Base-by-base conservation (phyloP, 805 yeast genomes). In the Yarrowia osloensis region DNA sequence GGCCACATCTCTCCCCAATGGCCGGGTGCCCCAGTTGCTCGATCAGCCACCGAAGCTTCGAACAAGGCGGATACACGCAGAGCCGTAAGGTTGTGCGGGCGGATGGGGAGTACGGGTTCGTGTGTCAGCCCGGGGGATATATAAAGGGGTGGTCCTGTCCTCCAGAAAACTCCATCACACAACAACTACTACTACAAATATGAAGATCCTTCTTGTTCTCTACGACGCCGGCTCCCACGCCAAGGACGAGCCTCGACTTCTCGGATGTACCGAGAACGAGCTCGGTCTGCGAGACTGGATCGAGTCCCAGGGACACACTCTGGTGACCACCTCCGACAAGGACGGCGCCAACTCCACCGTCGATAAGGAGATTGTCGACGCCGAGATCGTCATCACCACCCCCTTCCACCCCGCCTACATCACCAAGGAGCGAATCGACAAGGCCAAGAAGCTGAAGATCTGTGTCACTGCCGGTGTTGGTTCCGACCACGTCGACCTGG, bases 351-450 rank as follows among this genome's bases (percentile, higher is more conserved):
- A 77, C 71, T 82, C 88, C 1, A 81, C 74, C 39, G 83, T 89
- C 59, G 95, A 89, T 76, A 80, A 82, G 73, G 81, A 88, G 70
- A 82, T 89, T 74, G 83, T 81, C 55, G 91, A 87, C 69, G 89
- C 93, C 4, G 95, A 89, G 72, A 81, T 89, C 62, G 84, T 89
- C 73, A 89, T 90, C 77, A 86, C 93, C 47, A 89, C 94, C n/a
- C 95, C 96, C 4, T 89, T 90, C 83, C 90, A 84, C 78, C 95
- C 96, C 5, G 94, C 87, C 46, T 89, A 89, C 77, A 81, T 89
- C 75, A 84, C 88, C 67, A 81, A 81, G 69, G 88, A 86, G 72
- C 82, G 94, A 73, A 54, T 54, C 17, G 61, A 54, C 44, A 54
- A 37, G 52, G 81, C 82, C 12, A 67, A 78, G 1, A 66, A 78